Conservation (phyloP, 1,139 yeast genomes). For the Geotrichum cucujoidarum region DNA sequence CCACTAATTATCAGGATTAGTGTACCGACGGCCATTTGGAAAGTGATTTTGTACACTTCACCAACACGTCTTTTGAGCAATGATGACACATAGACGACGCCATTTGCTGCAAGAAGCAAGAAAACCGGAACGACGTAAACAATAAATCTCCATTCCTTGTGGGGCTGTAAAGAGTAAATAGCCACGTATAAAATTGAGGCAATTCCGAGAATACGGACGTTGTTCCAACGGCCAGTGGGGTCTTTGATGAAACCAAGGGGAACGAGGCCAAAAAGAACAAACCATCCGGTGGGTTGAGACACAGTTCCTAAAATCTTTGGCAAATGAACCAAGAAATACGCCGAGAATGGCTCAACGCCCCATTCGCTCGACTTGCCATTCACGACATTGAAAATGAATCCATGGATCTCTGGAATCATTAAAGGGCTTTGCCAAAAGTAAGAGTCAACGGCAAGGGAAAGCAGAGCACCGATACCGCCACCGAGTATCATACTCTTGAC, state of each 20-base stretch:
- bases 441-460: conserved; percentile 59
- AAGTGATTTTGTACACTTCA: conserved; percentile 8
- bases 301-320: conserved; percentile 13
- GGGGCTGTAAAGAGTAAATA: conserved; percentile 76
- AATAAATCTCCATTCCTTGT: conserved; percentile 92
- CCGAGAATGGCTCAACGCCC: conserved; percentile 75
- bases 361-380: conserved; percentile 68
- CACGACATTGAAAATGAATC: conserved; percentile 69
- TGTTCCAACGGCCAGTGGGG: conserved; percentile 29
- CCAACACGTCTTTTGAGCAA: conserved; percentile 2
- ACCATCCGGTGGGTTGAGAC: conserved; percentile 8
- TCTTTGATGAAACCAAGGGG: conserved; percentile 40
- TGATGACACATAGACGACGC: conserved; percentile 40
- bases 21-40: conserved; percentile 31
- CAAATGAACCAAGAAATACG: conserved; percentile 48
- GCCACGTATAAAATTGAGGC: conserved; percentile 52
- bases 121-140: conserved; percentile 68
- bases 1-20: conserved; percentile 37
- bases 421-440: conserved; percentile 60
- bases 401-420: conserved; percentile 64
- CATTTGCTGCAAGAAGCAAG: conserved; percentile 60
- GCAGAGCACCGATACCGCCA: conserved; percentile 46
- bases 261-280: conserved; percentile 34
- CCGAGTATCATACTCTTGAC: conserved; percentile 50
- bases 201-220: conserved; percentile 40